Evolutionary conservation across 805 yeast genomes (phyloP), one percentile per base, ranked within the genome.

Genomic region (Hanseniaspora clermontiae): DNA sequence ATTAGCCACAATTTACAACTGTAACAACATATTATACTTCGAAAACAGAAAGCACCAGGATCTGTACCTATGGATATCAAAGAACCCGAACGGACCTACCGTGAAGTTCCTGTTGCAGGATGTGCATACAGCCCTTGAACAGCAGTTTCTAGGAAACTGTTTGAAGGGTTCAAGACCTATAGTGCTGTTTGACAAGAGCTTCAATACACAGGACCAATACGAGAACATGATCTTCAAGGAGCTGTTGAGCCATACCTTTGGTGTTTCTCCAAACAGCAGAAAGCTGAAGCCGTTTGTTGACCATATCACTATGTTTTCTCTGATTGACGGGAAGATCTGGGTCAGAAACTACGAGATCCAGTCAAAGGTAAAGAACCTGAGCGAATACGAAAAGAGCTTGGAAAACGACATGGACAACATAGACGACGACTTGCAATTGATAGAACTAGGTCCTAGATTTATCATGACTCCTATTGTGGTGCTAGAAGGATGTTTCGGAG

Each of bases 71-170:
- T 93, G 97, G 96, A 70, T 93, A 61, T 80, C 96, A 37, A 91
- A 93, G 71, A 93, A 97, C 32, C 98, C 98, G 45, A 91, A 93
- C 68, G 98, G 98, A 1, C 98, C 98, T 59, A 91, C 97, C 27
- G 74, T 87, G 65, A 93, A 93, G 71, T 91, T 93, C 70, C 93
- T 84, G 68, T 78, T 93, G 59, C 96, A 91, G 72, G 93, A 93
- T 71, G 76, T 93, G 72, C 97, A 93, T 70, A 93, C 97, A 37
- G 80, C 89, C 76, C 96, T 90, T 66, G 98, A 93, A 71, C 76
- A 93, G 61, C 90, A 93, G 68, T 93, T 93, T 73, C 89, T 96
- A 12, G 98, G 98, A 52, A 93, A 93, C 73, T 88, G 96, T 67
- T 74, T 93, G 61, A 87, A 84, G 69, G 98, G 98, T 6, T 88